Conservation (phyloP, 2,329 filamentous ascomycete genomes). For the Pseudocercospora crystallina region DNA sequence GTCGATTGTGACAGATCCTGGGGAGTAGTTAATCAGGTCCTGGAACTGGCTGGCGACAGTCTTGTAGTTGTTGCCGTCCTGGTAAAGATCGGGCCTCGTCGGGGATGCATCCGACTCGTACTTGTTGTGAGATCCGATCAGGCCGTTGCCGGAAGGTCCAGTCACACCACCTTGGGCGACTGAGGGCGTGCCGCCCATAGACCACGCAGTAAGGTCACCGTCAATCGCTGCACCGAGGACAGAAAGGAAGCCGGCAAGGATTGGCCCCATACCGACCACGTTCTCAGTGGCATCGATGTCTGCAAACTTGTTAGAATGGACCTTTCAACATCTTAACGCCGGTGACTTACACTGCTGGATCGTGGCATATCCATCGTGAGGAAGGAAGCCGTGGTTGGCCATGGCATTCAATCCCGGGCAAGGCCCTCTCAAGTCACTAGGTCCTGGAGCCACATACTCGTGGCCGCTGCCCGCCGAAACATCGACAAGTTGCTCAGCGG, state of each 20-base stretch:
- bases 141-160: constrained; percentile 22
- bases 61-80: constrained; percentile 30
- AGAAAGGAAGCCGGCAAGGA: constrained; percentile 35
- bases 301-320: too few species aligned
- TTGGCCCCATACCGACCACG: constrained; percentile 37
- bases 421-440: constrained; percentile 29
- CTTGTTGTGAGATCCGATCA: constrained; percentile 34
- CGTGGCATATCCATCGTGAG: constrained; percentile 35
- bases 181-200: constrained; percentile 32
- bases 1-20: constrained; percentile 18
- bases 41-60: constrained; percentile 30
- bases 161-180: constrained; percentile 11
- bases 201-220: constrained; percentile 33
- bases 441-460: constrained; percentile 29
- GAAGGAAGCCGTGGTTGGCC: constrained; percentile 31
- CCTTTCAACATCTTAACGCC: too few species aligned
- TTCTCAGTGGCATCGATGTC: constrained; percentile 28
- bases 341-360: constrained; percentile 22
- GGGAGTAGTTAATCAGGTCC: constrained; percentile 29
- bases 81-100: constrained; percentile 35
- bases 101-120: constrained; percentile 39
- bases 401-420: constrained; percentile 37
- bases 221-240: constrained; percentile 34
- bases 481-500: constrained; percentile 28
- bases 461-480: constrained; percentile 27